Evolutionary conservation across 129 eudicot genomes (phyloP).

Genomic region (Daucus carota): DNA sequence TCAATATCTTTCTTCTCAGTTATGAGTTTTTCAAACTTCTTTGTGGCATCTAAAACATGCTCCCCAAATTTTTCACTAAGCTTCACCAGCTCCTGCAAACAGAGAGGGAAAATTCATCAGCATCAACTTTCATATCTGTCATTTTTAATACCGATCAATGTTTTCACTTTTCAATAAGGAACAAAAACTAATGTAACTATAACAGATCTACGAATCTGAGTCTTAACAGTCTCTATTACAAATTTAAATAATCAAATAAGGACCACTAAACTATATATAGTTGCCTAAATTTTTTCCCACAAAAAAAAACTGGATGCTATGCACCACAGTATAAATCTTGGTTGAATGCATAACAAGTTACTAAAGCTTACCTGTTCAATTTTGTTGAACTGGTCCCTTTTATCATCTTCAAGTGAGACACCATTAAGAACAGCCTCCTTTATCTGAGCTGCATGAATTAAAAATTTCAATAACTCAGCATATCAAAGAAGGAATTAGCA

Average conservation of each 20-base stretch:
- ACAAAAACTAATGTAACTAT: neutral
- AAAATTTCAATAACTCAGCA: neutral
- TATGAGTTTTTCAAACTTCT: slow-evolving; percentile 72
- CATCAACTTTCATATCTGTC: neutral
- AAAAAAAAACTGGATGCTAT: neutral
- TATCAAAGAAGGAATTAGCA: no score
- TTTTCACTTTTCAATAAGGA: no score
- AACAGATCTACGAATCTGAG: neutral
- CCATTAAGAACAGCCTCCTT: slow-evolving; percentile 96
- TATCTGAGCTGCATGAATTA: slow-evolving; percentile 56
- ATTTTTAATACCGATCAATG: neutral
- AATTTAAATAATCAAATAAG: neutral
- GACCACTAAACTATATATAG: neutral
- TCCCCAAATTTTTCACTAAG: slow-evolving; percentile 79
- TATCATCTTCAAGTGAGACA: slow-evolving; percentile 88
- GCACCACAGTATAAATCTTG: neutral
- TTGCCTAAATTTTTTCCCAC: neutral
- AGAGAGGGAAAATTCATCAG: slow-evolving; percentile 7
- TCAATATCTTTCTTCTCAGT: slow-evolving; percentile 77
- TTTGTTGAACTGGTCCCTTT: slow-evolving; percentile 80
- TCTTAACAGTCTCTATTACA: neutral
- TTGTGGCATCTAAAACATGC: slow-evolving; percentile 90
- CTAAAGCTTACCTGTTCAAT: slow-evolving; percentile 64
- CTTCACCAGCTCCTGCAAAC: slow-evolving; percentile 67
- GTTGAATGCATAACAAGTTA: neutral